Percentiles rank a stretch among this genome's conserved stretches.
These are phyloP conservation scores for Lindgomyces ingoldianus DNA, from an alignment of 495 filamentous ascomycete genomes.

Conservation along the genomic window DNA sequence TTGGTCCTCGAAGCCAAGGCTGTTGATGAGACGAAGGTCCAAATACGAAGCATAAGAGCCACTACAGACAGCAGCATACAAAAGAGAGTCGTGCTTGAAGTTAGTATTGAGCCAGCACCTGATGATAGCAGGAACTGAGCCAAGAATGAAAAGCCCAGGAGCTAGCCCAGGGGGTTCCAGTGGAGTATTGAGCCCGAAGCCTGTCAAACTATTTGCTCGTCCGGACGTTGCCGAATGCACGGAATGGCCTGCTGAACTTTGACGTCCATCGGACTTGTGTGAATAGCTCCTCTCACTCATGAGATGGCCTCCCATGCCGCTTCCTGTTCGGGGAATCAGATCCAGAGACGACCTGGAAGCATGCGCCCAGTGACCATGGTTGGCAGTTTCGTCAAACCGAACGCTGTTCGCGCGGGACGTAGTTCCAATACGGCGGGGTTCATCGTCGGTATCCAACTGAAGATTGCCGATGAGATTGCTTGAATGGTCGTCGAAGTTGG, in stretches of 20 bases:
- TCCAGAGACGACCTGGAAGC: conserved; percentile 78
- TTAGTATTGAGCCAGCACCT: conserved; percentile 89
- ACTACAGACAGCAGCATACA: conserved; percentile 90
- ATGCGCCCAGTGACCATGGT: conserved; percentile 86
- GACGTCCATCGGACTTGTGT: conserved; percentile 94
- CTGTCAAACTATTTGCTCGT: conserved; percentile 78
- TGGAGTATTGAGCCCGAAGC: conserved; percentile 65
- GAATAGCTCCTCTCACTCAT: conserved; percentile 88
- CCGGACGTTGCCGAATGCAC: conserved; percentile 66
- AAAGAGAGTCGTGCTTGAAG: conserved; percentile 80
- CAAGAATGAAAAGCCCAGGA: conserved; percentile 77
- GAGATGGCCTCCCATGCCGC: conserved; percentile 76
- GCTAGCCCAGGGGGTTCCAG: conserved; percentile 69
- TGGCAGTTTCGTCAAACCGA: conserved; percentile 95
- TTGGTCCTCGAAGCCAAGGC: conserved; percentile 66
- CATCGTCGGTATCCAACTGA: conserved; percentile 83
- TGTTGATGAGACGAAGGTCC: conserved; percentile 68
- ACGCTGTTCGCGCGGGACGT: conserved; percentile 92
- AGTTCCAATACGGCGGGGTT: conserved; percentile 78
- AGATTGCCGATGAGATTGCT: conserved; percentile 70
- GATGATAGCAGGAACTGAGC: conserved; percentile 87
- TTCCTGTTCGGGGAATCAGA: conserved; percentile 74
- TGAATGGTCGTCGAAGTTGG: conserved; percentile 78
- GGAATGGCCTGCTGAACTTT: conserved; percentile 82
- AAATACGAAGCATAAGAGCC: conserved; percentile 85